Evolutionary conservation across 1,284 basidiomycete genomes (phyloP).

Genomic region (Pascua guehoae): DNA sequence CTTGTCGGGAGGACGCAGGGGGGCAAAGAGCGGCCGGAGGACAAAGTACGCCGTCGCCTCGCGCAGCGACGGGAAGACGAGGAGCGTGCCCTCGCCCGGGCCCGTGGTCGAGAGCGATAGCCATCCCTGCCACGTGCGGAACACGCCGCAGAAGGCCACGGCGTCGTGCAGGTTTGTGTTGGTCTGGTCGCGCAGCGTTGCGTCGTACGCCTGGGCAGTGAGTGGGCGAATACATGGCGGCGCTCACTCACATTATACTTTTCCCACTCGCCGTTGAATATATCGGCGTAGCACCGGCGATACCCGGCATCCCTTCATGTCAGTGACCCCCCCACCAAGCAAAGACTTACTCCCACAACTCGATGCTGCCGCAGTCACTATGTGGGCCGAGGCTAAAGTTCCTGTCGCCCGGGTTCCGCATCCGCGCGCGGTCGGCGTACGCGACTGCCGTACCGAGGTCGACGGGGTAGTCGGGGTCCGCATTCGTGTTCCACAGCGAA

Average conservation of each 20-base stretch:
- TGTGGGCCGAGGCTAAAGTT: constrained; percentile 69
- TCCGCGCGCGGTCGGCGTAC: constrained; percentile 71
- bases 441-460: constrained; percentile 61
- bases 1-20: constrained; percentile 9
- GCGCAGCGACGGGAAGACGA: constrained; percentile 68
- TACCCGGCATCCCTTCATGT: constrained; percentile 51
- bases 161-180: constrained; percentile 43
- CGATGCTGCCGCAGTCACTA: constrained; percentile 68
- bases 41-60: constrained; percentile 72
- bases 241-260: constrained; percentile 36
- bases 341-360: constrained; percentile 64
- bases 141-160: constrained; percentile 58
- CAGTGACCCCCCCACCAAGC: background rate
- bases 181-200: constrained; percentile 22
- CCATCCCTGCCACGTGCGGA: constrained; percentile 69
- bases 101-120: constrained; percentile 59
- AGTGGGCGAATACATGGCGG: constrained; percentile 22
- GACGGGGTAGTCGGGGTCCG: constrained; percentile 41
- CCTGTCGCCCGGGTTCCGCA: constrained; percentile 66
- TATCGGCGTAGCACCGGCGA: constrained; percentile 57
- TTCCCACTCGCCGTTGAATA: constrained; percentile 61
- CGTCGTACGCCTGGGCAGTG: background rate
- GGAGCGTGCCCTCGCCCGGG: constrained; percentile 66
- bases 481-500: constrained; percentile 58
- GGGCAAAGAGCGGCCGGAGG: constrained; percentile 68